Percentiles rank a stretch among this genome's conserved stretches.
Evolutionary conservation across 257 asterid species (phyloP).

Genomic region (Voacanga thouarsii): DNA sequence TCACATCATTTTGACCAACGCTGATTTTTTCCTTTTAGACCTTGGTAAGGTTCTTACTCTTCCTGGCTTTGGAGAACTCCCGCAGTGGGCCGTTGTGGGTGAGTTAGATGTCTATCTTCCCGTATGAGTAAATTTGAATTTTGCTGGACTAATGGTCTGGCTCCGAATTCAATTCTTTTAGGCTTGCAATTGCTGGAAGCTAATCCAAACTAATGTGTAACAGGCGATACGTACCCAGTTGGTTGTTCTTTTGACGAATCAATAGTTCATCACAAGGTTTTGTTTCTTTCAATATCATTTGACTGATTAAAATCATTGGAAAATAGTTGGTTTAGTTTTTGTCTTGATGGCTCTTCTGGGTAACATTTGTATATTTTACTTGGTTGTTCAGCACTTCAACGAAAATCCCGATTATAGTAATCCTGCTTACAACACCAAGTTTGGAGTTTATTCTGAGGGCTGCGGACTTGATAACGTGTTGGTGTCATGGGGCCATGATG

Average conservation of each 20-base stretch:
- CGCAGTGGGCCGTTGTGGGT: conserved; percentile 98
- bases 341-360: neutral
- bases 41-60: conserved; percentile 84
- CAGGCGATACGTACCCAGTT: conserved; percentile 84
- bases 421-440: conserved; percentile 50
- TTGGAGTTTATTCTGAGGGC: conserved; percentile 62
- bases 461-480: conserved; percentile 74
- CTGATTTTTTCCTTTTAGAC: conserved; percentile 31
- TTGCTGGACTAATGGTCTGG: neutral
- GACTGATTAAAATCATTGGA: neutral
- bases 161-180: too few relatives aligned
- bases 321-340: neutral
- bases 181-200: neutral
- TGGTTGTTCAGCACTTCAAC: conserved; percentile 49
- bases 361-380: neutral
- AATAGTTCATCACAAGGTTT: conserved; percentile 70
- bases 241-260: conserved; percentile 85
- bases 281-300: neutral
- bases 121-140: neutral
- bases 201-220: neutral
- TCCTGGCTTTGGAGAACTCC: conserved; percentile 76
- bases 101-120: neutral
- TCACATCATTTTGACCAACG: neutral
- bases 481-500: conserved; percentile 98
- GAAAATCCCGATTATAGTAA: conserved; percentile 59